phyloP scores from a whole-genome alignment of 192 early-diverging fungal genomes.

The Umbelopsis isabellina region DNA sequence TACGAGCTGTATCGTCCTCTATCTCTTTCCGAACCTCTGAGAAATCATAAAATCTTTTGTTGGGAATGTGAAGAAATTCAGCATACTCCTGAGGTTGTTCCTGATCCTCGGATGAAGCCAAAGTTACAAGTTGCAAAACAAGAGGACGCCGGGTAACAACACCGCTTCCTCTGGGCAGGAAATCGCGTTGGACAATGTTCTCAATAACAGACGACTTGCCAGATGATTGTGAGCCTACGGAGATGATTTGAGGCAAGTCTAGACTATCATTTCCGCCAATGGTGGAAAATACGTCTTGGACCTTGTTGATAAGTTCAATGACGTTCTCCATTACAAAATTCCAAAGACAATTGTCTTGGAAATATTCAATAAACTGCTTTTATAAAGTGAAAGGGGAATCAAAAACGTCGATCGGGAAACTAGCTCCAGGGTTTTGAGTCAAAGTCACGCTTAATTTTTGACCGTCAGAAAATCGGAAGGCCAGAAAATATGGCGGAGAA shows the following conservation, averaged over 20 bases:
- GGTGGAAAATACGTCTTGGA: conserved; percentile 81
- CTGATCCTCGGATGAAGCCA: conserved; percentile 17
- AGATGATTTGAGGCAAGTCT: conserved; percentile 86
- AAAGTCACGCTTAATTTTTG: conserved; percentile 6
- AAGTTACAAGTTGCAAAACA: conserved; percentile 75
- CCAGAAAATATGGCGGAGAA: too few relatives aligned
- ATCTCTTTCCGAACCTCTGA: conserved; percentile 78
- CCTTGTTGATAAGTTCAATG: conserved; percentile 80
- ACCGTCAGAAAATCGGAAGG: too few relatives aligned
- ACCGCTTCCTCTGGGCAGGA: conserved; percentile 90
- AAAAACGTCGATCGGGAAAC: conserved; percentile 11
- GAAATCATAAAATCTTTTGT: conserved; percentile 79
- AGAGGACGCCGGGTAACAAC: conserved; percentile 84
- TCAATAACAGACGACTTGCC: conserved; percentile 99
- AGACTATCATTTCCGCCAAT: conserved; percentile 72
- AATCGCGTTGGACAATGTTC: conserved; percentile 97
- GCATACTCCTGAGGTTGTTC: conserved; percentile 47
- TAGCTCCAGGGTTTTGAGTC: conserved; percentile 1
- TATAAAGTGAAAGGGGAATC: background rate
- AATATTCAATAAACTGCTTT: background rate
- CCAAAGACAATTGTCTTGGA: background rate
- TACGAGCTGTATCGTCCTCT: conserved; percentile 75
- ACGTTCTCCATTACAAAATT: conserved; percentile 50
- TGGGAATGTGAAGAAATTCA: conserved; percentile 77
- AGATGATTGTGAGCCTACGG: conserved; percentile 84